A percentile compares a stretch with the other conserved stretches of the same genome.
Evolutionary conservation across 2,329 filamentous ascomycete genomes (phyloP).

Genomic region (Diaporthe humulicola): DNA sequence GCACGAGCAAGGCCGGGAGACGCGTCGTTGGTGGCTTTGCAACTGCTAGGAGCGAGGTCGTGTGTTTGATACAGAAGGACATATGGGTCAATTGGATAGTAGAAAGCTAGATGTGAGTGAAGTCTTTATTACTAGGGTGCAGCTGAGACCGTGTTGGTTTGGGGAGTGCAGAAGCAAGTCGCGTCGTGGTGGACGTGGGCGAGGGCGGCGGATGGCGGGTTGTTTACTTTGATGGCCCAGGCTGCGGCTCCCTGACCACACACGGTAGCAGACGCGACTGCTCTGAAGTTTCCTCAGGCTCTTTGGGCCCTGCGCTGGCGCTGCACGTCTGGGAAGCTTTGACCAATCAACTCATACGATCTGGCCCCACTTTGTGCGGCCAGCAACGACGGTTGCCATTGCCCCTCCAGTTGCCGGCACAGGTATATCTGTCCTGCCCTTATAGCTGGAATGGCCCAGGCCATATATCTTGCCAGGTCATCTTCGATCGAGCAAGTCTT

Average conservation of each 20-base stretch:
- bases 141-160: slow-evolving; percentile 34
- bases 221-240: slow-evolving; percentile 35
- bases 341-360: slow-evolving; percentile 36
- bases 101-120: slow-evolving; percentile 23
- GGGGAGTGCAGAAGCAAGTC: slow-evolving; percentile 24
- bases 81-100: slow-evolving; percentile 32
- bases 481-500: background rate
- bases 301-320: slow-evolving; percentile 10
- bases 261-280: slow-evolving; percentile 30
- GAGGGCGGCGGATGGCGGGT: slow-evolving; percentile 9
- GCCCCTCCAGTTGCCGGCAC: background rate
- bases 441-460: background rate
- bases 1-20: slow-evolving; percentile 13
- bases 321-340: slow-evolving; percentile 22
- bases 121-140: slow-evolving; percentile 28
- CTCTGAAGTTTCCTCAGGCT: slow-evolving; percentile 27
- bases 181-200: slow-evolving; percentile 28
- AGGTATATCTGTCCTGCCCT: background rate
- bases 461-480: background rate
- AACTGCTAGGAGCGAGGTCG: slow-evolving; percentile 18
- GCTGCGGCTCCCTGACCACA: slow-evolving; percentile 4
- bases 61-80: slow-evolving; percentile 33
- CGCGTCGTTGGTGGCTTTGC: slow-evolving; percentile 34
- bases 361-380: background rate
- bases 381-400: slow-evolving; percentile 24